Evolutionary conservation across 805 yeast genomes (phyloP), one percentile per base, ranked within the genome.

Genomic region (Candida montana): DNA sequence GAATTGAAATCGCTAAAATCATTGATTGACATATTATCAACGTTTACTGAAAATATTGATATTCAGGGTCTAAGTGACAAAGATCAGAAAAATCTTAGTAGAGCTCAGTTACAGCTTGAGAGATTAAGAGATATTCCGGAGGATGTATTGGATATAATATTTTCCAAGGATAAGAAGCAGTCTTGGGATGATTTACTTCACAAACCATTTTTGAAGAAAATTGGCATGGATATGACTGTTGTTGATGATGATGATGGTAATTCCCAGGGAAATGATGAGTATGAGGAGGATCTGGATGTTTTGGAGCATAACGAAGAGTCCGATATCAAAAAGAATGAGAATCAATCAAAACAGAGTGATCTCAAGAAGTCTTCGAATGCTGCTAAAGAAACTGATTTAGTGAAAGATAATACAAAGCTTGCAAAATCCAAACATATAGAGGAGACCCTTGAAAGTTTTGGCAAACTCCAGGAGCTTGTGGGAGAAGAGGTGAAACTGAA

Each of bases 121-220:
- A 36, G 34, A 31, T 21, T 44, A 16, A 36, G 18, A 7, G 44
- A 40, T 11, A 40, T 40, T 10, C 47, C 47, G 5, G 39, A 37
- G 3, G 39, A 44, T 20, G 44, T 44, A 2, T 34, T 44, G 18
- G 44, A 44, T 26, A 37, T 40, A 5, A 11, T 44, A n/a, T 31
- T 44, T 26, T 26, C 36, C 5, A 20, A 9, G 4, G 39, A 44
- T n/a, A 37, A 37, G 12, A 37, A 36, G 16, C 31, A 40, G 16
- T 10, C 41, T 6, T 26, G 33, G 37, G 44, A 44, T 20, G 18
- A 34, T 18, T 19, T 39, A 13, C 12, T 39, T 2, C 38, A 44
- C 29, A 40, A 29, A 19, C 40, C 43, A 8, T 32, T 31, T 19
- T 33, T 39, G 27, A 29, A 35, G 10, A 38, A 39, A 20, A 36